Percentiles rank a stretch among this genome's conserved stretches.
These are phyloP conservation scores for Aspergillus quadrilineatus DNA, from an alignment of 2,329 filamentous ascomycete genomes.

Conservation along the genomic window DNA sequence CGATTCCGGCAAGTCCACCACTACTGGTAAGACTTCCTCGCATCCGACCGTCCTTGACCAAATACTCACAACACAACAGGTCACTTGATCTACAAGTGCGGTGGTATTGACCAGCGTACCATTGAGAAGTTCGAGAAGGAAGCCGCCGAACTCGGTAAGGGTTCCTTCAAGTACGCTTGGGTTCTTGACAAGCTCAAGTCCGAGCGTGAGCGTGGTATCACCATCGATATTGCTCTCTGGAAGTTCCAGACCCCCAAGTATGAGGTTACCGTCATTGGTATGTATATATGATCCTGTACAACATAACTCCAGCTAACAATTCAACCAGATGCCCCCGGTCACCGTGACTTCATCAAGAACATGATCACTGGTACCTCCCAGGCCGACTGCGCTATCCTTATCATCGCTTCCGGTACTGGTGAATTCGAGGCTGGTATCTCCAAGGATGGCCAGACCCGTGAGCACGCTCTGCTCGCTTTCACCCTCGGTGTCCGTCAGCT, in stretches of 20 bases:
- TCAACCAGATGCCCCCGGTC: conserved; percentile 81
- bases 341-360: conserved; percentile 99
- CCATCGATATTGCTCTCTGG: conserved; percentile 99
- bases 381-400: conserved; percentile 99
- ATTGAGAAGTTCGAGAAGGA: conserved; percentile 99
- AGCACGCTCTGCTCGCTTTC: conserved; percentile 99
- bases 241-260: conserved; percentile 99
- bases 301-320: conserved; percentile 16
- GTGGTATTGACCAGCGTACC: conserved; percentile 99
- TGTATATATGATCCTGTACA: conserved; percentile 31
- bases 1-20: conserved; percentile 99
- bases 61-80: conserved; percentile 50
- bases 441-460: conserved; percentile 99
- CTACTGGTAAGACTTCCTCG: conserved; percentile 66
- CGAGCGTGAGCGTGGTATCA: conserved; percentile 99
- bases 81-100: conserved; percentile 99
- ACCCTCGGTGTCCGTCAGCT: conserved; percentile 99
- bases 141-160: conserved; percentile 98
- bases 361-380: conserved; percentile 99
- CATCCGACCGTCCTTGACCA: neutral
- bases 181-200: conserved; percentile 99
- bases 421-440: conserved; percentile 99
- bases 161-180: conserved; percentile 99
- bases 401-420: conserved; percentile 99
- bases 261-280: conserved; percentile 96